Evolutionary conservation across 1,284 basidiomycete species (phyloP), one percentile per base, ranked within the genome.

Genomic region (Kalmanozyma brasiliensis): DNA sequence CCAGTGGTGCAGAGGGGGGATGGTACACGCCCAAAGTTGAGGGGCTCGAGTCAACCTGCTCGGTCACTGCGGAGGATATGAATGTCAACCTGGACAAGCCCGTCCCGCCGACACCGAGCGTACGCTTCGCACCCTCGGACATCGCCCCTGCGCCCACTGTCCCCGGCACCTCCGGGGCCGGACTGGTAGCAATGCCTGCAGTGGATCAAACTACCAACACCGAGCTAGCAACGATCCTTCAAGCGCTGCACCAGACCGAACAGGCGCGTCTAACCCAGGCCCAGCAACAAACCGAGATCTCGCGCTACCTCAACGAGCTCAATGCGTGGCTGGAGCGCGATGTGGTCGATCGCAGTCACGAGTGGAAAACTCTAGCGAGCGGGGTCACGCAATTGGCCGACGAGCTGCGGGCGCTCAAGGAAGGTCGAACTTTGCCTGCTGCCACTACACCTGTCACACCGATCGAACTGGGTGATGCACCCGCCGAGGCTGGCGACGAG

Each of bases 231-330:
- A 64, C 62, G 14, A 61, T 78, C 29, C 36, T 77, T 37, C 36
- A 70, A 23, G 69, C 73, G 29, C 60, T 79, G 33, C 62, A 65
- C 32, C 71, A 74, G 48, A 71, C 63, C 44, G 75, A 77, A 34
- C 42, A 56, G 41, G 71, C 74, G 4, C 68, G 76, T 10, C 58
- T 72, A 45, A 63, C 57, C 9, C 74, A 79, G 45, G 36, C 65
- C 9, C 52, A 63, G 34, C 77, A 78, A 42, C 76, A 78, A 33
- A 63, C 63, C 24, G 76, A 79, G 41, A 76, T 79, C 32, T 75
- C 74, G 13, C 52, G 76, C 34, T 79, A 79, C 35, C 60, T 79
- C 41, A 76, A 76, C 62, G 76, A 79, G 56, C 71, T 79, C 49
- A 78, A 79, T 26, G 43, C 51, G 1, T 79, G 77, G 77, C 49